Percentiles rank a stretch among this genome's conserved stretches.
phyloP scores from a whole-genome alignment of 176 grass and related monocot genomes.

The Rhynchospora tenuis region DNA sequence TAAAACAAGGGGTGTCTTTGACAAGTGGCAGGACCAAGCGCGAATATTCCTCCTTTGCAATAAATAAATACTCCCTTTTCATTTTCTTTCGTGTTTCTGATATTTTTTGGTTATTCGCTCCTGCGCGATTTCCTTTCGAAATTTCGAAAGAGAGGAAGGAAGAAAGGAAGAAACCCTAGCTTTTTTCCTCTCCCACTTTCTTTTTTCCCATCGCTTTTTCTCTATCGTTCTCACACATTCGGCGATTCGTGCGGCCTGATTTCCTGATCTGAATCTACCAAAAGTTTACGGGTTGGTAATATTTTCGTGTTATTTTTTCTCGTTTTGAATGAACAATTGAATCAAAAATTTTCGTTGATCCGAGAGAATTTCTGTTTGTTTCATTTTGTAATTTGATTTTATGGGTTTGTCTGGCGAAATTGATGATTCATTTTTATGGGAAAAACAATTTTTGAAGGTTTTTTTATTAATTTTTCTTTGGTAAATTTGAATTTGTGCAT shows the following conservation, averaged over 20 bases:
- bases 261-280: constrained; percentile 4
- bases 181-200: neutral
- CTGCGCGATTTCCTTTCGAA: neutral
- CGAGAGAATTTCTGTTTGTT: neutral
- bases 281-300: neutral
- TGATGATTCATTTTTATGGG: neutral
- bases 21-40: neutral
- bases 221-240: neutral
- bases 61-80: neutral
- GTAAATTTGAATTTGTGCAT: neutral
- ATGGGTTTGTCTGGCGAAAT: neutral
- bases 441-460: neutral
- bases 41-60: constrained; percentile 15
- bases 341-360: neutral
- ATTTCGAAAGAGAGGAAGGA: neutral
- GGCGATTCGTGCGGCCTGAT: neutral
- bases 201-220: neutral
- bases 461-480: neutral
- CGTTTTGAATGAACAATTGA: neutral
- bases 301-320: neutral
- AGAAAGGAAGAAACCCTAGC: constrained; percentile 16
- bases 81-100: neutral
- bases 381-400: neutral
- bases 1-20: constrained; percentile 10
- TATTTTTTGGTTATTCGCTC: neutral